These are phyloP conservation scores for Suaeda aralocaspica DNA, from an alignment of 148 eudicot genomes.

Conservation along the genomic window DNA sequence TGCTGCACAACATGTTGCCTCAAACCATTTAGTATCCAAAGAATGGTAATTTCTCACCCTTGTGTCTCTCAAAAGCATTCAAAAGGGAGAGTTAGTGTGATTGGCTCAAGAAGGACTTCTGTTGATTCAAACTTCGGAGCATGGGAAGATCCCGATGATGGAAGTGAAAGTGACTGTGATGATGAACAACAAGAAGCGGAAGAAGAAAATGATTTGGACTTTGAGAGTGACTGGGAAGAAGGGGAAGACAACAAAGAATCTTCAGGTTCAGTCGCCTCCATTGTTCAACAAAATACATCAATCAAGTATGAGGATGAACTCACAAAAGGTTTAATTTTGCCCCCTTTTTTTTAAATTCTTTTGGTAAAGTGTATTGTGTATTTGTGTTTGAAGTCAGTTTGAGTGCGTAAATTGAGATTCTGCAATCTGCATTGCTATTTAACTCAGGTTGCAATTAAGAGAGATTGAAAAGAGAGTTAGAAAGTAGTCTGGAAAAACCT, in stretches of 20 bases:
- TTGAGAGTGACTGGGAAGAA: conserved; percentile 84
- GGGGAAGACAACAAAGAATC: conserved; percentile 58
- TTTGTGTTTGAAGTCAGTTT: too few species aligned
- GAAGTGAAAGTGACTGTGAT: conserved; percentile 61
- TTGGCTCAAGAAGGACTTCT: conserved; percentile 12
- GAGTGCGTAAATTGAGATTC: too few species aligned
- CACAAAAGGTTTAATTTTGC: conserved; percentile 41
- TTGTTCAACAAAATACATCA: conserved; percentile 23
- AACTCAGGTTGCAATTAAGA: background rate
- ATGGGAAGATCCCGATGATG: conserved; percentile 92
- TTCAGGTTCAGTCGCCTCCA: conserved; percentile 22
- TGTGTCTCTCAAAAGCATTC: background rate
- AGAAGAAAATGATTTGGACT: conserved; percentile 71
- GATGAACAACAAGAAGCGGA: conserved; percentile 39
- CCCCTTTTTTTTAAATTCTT: background rate
- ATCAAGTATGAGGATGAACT: conserved; percentile 48
- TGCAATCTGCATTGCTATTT: too few species aligned
- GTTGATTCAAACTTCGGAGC: conserved; percentile 18
- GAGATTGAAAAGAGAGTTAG: too few species aligned
- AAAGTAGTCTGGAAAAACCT: background rate
- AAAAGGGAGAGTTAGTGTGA: conserved; percentile 7
- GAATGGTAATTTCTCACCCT: background rate
- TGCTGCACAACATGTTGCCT: conserved; percentile 3
- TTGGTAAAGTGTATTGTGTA: background rate
- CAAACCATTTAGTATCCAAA: background rate